These are phyloP conservation scores for Podila verticillata DNA, from an alignment of 192 early-diverging fungal species.

Conservation along the genomic window DNA sequence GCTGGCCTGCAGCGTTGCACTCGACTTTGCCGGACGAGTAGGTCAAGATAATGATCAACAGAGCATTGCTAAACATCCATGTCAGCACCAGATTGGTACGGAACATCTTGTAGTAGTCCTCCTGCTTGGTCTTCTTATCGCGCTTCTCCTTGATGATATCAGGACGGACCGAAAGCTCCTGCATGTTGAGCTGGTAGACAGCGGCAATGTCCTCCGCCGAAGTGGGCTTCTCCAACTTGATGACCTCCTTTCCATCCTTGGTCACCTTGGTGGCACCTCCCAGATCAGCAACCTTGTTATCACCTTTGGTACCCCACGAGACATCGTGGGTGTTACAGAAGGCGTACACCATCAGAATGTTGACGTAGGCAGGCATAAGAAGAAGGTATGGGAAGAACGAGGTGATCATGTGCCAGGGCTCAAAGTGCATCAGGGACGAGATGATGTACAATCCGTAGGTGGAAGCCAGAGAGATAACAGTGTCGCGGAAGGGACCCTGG, in stretches of 20 bases:
- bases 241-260: constrained; percentile 73
- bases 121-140: constrained; percentile 82
- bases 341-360: constrained; percentile 93
- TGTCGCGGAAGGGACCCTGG: constrained; percentile 70
- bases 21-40: constrained; percentile 33
- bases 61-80: constrained; percentile 87
- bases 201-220: constrained; percentile 82
- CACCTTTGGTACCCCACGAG: constrained; percentile 95
- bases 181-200: constrained; percentile 81
- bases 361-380: constrained; percentile 87
- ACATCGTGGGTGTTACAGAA: constrained; percentile 96
- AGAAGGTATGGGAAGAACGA: constrained; percentile 89
- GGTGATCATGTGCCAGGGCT: constrained; percentile 94
- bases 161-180: constrained; percentile 58
- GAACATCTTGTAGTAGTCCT: constrained; percentile 90
- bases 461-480: constrained; percentile 79
- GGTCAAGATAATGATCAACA: constrained; percentile 78
- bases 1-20: constrained; percentile 1
- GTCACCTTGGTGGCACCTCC: constrained; percentile 74
- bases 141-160: constrained; percentile 64
- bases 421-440: constrained; percentile 78
- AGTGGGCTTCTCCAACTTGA: constrained; percentile 76
- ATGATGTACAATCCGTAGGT: constrained; percentile 89
- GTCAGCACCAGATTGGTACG: constrained; percentile 81
- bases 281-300: constrained; percentile 72